Conservation (phyloP, 257 asterid species). For the Avicennia marina region DNA sequence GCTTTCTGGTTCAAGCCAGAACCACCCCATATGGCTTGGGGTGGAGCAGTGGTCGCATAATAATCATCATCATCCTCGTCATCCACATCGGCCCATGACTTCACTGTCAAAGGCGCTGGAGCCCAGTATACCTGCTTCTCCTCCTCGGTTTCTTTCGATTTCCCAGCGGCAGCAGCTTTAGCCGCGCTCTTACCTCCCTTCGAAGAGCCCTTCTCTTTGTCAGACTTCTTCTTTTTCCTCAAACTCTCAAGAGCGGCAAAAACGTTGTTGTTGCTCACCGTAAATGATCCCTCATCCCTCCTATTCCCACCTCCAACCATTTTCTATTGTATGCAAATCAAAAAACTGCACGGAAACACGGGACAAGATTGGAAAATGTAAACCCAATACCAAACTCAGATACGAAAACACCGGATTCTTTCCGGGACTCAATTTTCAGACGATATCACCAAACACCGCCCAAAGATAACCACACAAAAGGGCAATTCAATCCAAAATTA, state of each 20-base stretch:
- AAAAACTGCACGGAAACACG: constrained; percentile 1
- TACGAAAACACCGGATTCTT: no score
- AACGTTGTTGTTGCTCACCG: constrained; percentile 55
- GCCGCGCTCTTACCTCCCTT: constrained; percentile 33
- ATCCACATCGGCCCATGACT: constrained; percentile 80
- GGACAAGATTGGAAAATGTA: not conserved
- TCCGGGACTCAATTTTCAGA: no score
- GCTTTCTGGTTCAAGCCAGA: constrained; percentile 32
- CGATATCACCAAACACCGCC: no score
- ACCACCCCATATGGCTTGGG: constrained; percentile 50
- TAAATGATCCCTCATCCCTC: constrained; percentile 59
- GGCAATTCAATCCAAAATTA: no score
- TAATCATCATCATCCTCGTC: constrained; percentile 78
- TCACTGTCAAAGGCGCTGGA: constrained; percentile 61
- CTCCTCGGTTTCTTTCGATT: constrained; percentile 35
- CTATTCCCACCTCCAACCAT: constrained; percentile 75
- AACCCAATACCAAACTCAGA: no score
- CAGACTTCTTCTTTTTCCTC: constrained; percentile 77
- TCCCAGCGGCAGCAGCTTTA: constrained; percentile 28
- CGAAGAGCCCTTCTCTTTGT: constrained; percentile 44
- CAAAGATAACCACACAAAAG: no score
- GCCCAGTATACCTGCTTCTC: constrained; percentile 61
- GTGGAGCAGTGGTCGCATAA: constrained; percentile 81
- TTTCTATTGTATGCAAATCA: constrained; percentile 15
- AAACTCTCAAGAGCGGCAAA: constrained; percentile 72